Evolutionary conservation across 108 stramenopile species (phyloP), one percentile per base, ranked within the genome.

Genomic region (Nitzschia sp.): DNA sequence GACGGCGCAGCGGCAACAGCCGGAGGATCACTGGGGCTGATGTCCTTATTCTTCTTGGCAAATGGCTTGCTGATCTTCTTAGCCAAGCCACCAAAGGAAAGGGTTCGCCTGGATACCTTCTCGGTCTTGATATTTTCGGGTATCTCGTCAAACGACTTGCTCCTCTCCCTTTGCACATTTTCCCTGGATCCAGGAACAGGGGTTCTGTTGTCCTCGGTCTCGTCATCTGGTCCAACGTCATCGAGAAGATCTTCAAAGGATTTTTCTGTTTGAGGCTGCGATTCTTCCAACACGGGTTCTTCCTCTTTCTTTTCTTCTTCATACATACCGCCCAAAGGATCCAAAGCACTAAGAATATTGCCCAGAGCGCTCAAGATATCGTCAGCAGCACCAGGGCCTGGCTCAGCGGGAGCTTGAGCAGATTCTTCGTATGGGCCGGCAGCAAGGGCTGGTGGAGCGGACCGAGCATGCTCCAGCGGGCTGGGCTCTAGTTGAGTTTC

Each of bases 241-340:
- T 52, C 50, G 13, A 44, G 41, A 15, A 15, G 15, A 9, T 44
- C 15, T 5, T 5, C 50, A 52, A 5, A 19, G 6, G n/a, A 23
- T 5, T 52, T 19, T 4, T 16, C n/a, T 8, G 50, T 6, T 52
- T 23, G 13, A 5, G n/a, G 50, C 38, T 41, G 38, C 38, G 6
- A 13, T 13, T 9, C 6, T 13, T 6, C 13, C n/a, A 15, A 17
- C 21, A 17, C 4, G 28, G 2, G 29, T 8, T 56, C 55, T 22
- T 56, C 55, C 55, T 56, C 55, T 17, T 56, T 56, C 55, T 56
- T 56, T 52, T 52, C 50, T 56, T 56, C 55, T 56, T 56, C 55
- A 3, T 5, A 4, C n/a, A 29, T 16, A 4, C 9, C 21, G 23
- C 30, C 55, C 9, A 56, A 3, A 4, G 55, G 55, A 56, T 56